Conservation (phyloP, 2,329 filamentous ascomycete genomes). For the Paraconiothyrium sp. region DNA sequence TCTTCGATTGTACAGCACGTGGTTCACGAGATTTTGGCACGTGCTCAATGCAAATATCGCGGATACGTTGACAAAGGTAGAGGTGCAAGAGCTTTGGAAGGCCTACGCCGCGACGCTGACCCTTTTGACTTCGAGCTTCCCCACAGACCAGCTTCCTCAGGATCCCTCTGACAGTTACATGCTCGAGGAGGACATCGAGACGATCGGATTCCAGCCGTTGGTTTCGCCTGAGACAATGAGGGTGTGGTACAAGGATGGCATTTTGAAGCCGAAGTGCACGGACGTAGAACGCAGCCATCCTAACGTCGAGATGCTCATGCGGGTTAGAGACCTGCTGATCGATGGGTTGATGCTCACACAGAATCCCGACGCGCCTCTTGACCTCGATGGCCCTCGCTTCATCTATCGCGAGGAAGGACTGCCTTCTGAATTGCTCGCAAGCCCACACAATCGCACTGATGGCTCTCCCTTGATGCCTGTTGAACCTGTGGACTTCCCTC, state of each 20-base stretch:
- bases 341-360: conserved; percentile 68
- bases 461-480: conserved; percentile 51
- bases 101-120: conserved; percentile 71
- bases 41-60: conserved; percentile 64
- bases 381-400: conserved; percentile 60
- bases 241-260: conserved; percentile 61
- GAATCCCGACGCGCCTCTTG: conserved; percentile 59
- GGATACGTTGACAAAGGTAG: conserved; percentile 64
- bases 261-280: conserved; percentile 62
- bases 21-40: conserved; percentile 67
- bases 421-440: conserved; percentile 60
- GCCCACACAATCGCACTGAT: conserved; percentile 51
- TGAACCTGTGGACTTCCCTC: conserved; percentile 50
- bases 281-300: conserved; percentile 65
- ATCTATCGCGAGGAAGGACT: conserved; percentile 63
- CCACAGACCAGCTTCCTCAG: conserved; percentile 63
- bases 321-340: conserved; percentile 69
- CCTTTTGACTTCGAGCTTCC: conserved; percentile 67
- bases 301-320: conserved; percentile 72
- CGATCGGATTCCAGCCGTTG: conserved; percentile 71
- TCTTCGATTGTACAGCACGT: conserved; percentile 73
- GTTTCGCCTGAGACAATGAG: conserved; percentile 59
- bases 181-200: conserved; percentile 74
- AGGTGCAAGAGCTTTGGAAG: conserved; percentile 71
- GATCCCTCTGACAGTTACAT: conserved; percentile 63